phyloP scores from a whole-genome alignment of 2,329 filamentous ascomycete species.

The Cladosporium austrohemisphaericum region DNA sequence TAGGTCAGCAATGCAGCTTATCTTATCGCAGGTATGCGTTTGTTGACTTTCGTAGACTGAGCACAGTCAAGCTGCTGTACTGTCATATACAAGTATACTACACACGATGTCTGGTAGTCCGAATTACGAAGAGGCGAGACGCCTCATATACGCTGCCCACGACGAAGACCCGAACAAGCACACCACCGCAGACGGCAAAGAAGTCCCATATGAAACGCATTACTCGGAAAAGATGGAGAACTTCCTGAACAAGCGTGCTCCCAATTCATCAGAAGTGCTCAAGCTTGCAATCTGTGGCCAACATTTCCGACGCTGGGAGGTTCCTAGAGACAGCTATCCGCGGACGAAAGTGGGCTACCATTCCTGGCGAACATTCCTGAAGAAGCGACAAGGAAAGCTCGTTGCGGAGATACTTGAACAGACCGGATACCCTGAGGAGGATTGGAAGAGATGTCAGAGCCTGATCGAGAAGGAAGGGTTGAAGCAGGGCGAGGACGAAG shows the following conservation, averaged over 20 bases:
- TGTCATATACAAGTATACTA: background rate
- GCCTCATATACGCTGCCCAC: conserved; percentile 71
- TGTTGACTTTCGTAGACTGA: too few relatives aligned
- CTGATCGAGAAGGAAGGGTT: conserved; percentile 77
- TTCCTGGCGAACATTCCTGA: conserved; percentile 70
- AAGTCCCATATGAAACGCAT: conserved; percentile 72
- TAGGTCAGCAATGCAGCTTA: conserved; percentile 6
- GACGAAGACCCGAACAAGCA: conserved; percentile 61
- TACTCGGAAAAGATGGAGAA: conserved; percentile 76
- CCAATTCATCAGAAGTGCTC: conserved; percentile 62
- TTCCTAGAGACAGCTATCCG: conserved; percentile 69
- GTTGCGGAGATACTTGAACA: conserved; percentile 52
- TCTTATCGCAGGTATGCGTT: conserved; percentile 11
- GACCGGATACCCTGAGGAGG: conserved; percentile 49
- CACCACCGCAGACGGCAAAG: conserved; percentile 41
- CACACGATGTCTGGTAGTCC: conserved; percentile 9
- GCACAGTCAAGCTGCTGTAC: too few relatives aligned
- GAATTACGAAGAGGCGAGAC: conserved; percentile 49
- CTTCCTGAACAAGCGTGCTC: conserved; percentile 62
- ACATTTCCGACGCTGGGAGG: conserved; percentile 82
- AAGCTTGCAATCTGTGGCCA: conserved; percentile 77
- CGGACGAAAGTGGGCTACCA: conserved; percentile 73
- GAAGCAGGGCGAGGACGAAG: conserved; percentile 58
- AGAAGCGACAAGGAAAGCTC: conserved; percentile 67
- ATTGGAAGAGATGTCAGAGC: conserved; percentile 61